A percentile compares a stretch with the other conserved stretches of the same genome.
Evolutionary conservation across 106 monocot genomes (phyloP).

Genomic region (Cymbidium sinense): DNA sequence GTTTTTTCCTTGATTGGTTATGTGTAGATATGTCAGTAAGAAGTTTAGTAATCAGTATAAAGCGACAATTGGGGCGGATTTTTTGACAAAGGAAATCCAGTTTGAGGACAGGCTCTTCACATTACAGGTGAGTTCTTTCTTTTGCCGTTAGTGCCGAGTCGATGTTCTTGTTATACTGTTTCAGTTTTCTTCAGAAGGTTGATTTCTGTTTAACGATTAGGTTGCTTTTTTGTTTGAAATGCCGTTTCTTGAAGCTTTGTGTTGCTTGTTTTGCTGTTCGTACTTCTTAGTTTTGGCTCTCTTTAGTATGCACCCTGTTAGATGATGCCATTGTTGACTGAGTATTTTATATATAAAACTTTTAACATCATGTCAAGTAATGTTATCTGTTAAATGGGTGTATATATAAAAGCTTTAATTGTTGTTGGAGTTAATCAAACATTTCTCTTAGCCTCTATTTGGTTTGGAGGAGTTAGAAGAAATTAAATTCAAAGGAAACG

Average conservation of each 20-base stretch:
- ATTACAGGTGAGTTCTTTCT: slow-evolving; percentile 21
- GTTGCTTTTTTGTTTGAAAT: not conserved
- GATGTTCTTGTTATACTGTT: not conserved
- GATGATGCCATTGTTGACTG: not conserved
- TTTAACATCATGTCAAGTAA: not conserved
- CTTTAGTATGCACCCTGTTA: not conserved
- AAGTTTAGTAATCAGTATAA: slow-evolving; percentile 79
- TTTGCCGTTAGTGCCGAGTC: not conserved
- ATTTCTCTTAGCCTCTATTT: not conserved
- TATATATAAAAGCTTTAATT: not conserved
- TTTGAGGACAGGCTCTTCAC: slow-evolving; percentile 61
- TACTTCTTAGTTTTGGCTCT: not conserved
- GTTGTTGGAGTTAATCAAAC: not conserved
- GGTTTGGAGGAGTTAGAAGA: not conserved
- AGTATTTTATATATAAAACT: not conserved
- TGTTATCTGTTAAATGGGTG: not conserved
- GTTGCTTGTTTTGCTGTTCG: not conserved
- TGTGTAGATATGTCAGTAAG: slow-evolving; percentile 32
- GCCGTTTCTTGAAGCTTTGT: not conserved
- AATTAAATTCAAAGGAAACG: not conserved
- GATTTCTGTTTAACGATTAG: not conserved
- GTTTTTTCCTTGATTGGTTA: slow-evolving; percentile 4
- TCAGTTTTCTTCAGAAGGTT: not conserved
- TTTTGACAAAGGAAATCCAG: slow-evolving; percentile 75
- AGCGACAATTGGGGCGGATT: slow-evolving; percentile 74